A percentile compares a stretch with the other conserved stretches of the same genome.
These are phyloP conservation scores for Collybia sordida DNA, from an alignment of 768 basidiomycete species.

Conservation along the genomic window DNA sequence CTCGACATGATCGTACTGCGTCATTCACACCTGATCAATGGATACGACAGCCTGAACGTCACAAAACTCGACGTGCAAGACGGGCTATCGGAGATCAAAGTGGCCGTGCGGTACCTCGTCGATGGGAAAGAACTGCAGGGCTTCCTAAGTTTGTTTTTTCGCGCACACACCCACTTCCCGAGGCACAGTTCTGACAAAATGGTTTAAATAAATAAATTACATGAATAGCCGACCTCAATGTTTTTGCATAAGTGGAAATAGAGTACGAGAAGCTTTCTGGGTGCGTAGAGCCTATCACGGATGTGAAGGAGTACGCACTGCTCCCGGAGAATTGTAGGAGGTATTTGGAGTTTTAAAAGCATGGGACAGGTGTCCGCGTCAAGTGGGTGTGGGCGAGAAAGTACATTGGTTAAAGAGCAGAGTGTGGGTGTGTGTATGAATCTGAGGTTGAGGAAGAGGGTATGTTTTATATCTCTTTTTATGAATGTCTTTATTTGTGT, in stretches of 20 bases:
- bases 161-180: background rate
- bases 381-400: conserved; percentile 85
- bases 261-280: conserved; percentile 88
- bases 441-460: too few relatives aligned
- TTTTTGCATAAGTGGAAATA: conserved; percentile 77
- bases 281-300: conserved; percentile 83
- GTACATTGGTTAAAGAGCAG: conserved; percentile 54
- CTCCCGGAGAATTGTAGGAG: conserved; percentile 83
- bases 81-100: conserved; percentile 79
- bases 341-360: conserved; percentile 88
- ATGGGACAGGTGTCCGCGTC: conserved; percentile 67
- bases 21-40: conserved; percentile 92
- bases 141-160: conserved; percentile 80
- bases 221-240: conserved; percentile 79
- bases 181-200: too few relatives aligned
- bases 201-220: background rate
- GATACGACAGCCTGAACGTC: conserved; percentile 90
- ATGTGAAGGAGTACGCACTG: conserved; percentile 60
- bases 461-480: too few relatives aligned
- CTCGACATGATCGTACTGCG: conserved; percentile 94
- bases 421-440: too few relatives aligned
- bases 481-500: too few relatives aligned
- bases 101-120: conserved; percentile 77
- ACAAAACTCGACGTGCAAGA: conserved; percentile 97
- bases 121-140: conserved; percentile 77